These are phyloP conservation scores for Fimicolochytrium jonesii DNA, from an alignment of 192 early-diverging fungal species.

Conservation along the genomic window DNA sequence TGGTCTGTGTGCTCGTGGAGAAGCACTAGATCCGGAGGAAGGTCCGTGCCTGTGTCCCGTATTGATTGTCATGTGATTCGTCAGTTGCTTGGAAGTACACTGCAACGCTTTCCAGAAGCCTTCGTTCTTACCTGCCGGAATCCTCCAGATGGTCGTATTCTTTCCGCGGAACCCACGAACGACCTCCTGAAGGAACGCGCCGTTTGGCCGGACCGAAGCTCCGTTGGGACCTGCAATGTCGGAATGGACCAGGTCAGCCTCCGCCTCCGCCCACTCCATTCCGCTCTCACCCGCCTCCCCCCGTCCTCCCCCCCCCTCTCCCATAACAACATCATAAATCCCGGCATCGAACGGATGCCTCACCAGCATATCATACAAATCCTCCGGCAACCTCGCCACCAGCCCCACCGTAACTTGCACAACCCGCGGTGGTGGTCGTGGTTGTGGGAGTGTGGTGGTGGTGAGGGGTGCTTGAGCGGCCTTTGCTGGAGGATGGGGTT, in stretches of 20 bases:
- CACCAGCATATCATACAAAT: slow-evolving; percentile 70
- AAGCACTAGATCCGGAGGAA: slow-evolving; percentile 3
- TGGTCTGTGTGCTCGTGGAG: neutral
- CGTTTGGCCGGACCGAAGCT: slow-evolving; percentile 6
- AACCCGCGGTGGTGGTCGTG: too few relatives aligned
- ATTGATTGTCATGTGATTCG: too few relatives aligned
- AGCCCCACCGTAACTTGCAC: slow-evolving; percentile 51
- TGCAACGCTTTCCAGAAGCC: too few relatives aligned
- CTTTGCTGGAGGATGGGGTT: too few relatives aligned
- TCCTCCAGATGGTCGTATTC: neutral
- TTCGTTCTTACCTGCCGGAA: slow-evolving; percentile 4
- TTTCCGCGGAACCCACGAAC: neutral
- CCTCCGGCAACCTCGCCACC: slow-evolving; percentile 56
- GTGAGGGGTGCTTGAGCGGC: too few relatives aligned
- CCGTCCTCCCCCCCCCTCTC: slow-evolving; percentile 7
- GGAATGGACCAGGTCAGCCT: too few relatives aligned
- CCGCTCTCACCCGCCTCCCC: neutral
- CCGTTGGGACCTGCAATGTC: neutral
- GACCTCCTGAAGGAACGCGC: slow-evolving; percentile 1
- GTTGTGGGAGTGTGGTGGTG: too few relatives aligned
- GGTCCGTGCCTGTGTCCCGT: neutral
- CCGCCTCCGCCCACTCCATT: too few relatives aligned
- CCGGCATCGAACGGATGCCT: slow-evolving; percentile 68
- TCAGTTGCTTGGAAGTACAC: too few relatives aligned
- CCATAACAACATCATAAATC: slow-evolving; percentile 30